Base-by-base conservation (phyloP, 768 basidiomycete genomes). In the Boletus insuetus region DNA sequence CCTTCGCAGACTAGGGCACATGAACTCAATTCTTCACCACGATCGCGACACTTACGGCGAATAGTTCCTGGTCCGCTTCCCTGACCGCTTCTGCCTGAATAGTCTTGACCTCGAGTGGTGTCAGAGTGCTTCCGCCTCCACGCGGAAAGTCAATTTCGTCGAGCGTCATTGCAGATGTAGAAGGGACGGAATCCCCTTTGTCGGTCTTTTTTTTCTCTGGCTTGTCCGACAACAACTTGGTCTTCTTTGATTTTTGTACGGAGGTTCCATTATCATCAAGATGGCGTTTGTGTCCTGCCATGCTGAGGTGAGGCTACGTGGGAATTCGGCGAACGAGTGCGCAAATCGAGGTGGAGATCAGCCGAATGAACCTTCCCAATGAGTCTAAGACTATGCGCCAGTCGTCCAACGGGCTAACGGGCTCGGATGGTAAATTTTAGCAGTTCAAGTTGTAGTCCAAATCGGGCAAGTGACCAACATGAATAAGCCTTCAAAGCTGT, bases 141-240 rank as follows among this genome's bases (percentile, higher is more conserved):
- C 96, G 85, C 54, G 95, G 95, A 73, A 98, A 99, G 71, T 95
- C 93, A 47, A 92, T 81, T 64, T 95, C 94, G 38, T 93, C 85
- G 11, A 77, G 57, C 35, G 76, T 71, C 53, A 78, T 63, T 59
- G 67, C 73, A n/a, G 79, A 76, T 29, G 68, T 60, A 11, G 71
- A 60, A 47, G 73, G 68, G 4, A 69, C 58, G 11, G 73, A 54
- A 19, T 73, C 69, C 19, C 64, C 59, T 58, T 63, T 42, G 48
- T 50, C 46, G 11, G 51, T 35, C 58, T 61, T 70, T 49, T 61
- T 70, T 49, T 43, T 56, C 63, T 67, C 55, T 56, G 59, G 46
- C 68, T 68, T 58, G 51, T 71, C 40, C 57, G 58, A 42, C 19
- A 70, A 69, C 4, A 78, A 72, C 71, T 84, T 89, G 49, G 74